Base-by-base conservation (phyloP, 2,329 filamentous ascomycete genomes). In the Sphaerulina vaccinii region DNA sequence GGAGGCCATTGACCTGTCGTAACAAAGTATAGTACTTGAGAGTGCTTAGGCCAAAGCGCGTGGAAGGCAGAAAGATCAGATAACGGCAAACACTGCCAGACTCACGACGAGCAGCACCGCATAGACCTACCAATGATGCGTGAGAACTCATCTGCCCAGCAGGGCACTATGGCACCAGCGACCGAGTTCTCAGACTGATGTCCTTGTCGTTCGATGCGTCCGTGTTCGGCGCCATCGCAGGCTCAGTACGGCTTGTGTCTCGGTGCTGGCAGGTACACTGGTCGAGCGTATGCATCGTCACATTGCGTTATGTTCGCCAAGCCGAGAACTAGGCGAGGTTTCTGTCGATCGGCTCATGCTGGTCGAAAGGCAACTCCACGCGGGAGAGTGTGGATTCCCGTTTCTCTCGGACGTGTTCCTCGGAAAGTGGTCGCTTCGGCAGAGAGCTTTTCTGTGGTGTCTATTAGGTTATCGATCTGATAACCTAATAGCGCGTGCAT, bases 381-480 rank as follows among this genome's bases (percentile, higher is more conserved):
- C 32, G 32, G 32, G 32, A n/a, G 11, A 35, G 16, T 7, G 7
- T 29, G 13, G n/a, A n/a, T n/a, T n/a, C n/a, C n/a, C n/a, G n/a
- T n/a, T 35, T 35, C 5, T 35, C 32, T 5, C 32, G 32, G 32
- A n/a, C 16, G 11, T 15, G 16, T 15, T 35, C 13, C 32, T 35
- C 5, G 36, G 16, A 46, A 46, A 46, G 43, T 46, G 43, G 43
- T 46, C 43, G 43, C 43, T 35, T 32, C 29, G 43, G 36, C 22
- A 9, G 18, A 9, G 15, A 8, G 42, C 42, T 33, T 42, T 35
- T 29, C 21, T 35, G 39, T 36, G 15, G 47, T 50, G 33, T 35
- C 40, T 36, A 42, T 43, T 43, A 50, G 40, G 47, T 50, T 50
- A 50, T 50, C 47, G 37, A 43, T 50, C 47, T 36, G 47, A 42